Evolutionary conservation across 1,284 basidiomycete genomes (phyloP), one percentile per base, ranked within the genome.

Genomic region (Takashimella tepidaria): DNA sequence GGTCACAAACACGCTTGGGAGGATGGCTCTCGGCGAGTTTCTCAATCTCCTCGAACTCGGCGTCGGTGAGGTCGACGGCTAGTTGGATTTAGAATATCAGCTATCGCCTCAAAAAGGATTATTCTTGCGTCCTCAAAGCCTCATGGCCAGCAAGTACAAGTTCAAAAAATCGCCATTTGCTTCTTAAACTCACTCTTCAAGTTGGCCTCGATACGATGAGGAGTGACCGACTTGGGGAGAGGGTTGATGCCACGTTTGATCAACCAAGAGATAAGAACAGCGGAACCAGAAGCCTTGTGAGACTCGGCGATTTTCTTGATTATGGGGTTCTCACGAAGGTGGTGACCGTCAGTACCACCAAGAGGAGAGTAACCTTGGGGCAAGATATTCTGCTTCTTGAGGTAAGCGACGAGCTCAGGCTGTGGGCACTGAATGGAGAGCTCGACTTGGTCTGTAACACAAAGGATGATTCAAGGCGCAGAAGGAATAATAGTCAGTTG

Each of bases 401-500:
- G 55, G 61, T 84, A 87, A 76, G 83, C 78, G 53, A 89, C 74
- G 37, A 93, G 80, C 63, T 90, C 87, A 1, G 85, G 84, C 72
- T 93, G 89, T 19, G 90, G 87, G 70, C 86, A 84, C 80, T 83
- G 88, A 72, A 82, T 87, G 73, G 81, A 89, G 26, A 92, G 80
- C 69, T 92, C 91, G 50, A 92, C 86, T 70, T 92, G 72, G 67
- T 73, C 64, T 67, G 46, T 16, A 37, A n/a, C n/a, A n/a, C n/a
- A n/a, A n/a, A n/a, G n/a, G n/a, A n/a, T n/a, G n/a, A n/a, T n/a
- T n/a, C n/a, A n/a, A n/a, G n/a, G n/a, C n/a, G n/a, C n/a, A n/a
- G 11, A 42, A 26, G 10, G n/a, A 54, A 26, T n/a, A 40, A 21
- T n/a, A 24, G 5, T 25, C 26, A 24, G 25, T 12, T 37, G 10